Evolutionary conservation across 1,284 basidiomycete species (phyloP).

Genomic region (Ganoderma lingzhi): DNA sequence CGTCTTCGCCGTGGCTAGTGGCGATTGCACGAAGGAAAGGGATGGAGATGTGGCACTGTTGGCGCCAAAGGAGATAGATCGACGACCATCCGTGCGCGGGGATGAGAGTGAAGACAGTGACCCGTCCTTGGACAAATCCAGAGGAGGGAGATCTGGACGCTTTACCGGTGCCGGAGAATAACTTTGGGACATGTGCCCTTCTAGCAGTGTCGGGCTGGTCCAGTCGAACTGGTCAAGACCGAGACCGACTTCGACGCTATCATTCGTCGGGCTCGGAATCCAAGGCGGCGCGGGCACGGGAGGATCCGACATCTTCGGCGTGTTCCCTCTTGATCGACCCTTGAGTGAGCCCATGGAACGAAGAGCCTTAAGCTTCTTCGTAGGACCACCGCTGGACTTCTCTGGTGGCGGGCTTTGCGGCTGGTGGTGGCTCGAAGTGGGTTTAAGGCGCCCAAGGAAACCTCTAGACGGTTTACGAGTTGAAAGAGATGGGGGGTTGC

Average conservation of each 20-base stretch:
- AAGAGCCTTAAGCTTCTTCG: slow-evolving; percentile 72
- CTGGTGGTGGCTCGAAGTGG: slow-evolving; percentile 43
- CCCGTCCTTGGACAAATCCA: slow-evolving; percentile 26
- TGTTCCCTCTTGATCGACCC: slow-evolving; percentile 50
- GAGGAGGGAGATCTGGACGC: slow-evolving; percentile 22
- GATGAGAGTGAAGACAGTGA: slow-evolving; percentile 21
- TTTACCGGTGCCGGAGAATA: slow-evolving; percentile 27
- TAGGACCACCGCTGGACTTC: slow-evolving; percentile 44
- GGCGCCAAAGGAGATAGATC: slow-evolving; percentile 71
- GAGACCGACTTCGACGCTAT: slow-evolving; percentile 61
- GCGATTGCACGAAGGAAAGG: slow-evolving; percentile 54
- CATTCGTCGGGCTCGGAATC: slow-evolving; percentile 54
- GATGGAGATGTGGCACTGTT: slow-evolving; percentile 50
- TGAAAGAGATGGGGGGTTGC: slow-evolving; percentile 34
- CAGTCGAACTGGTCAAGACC: slow-evolving; percentile 68
- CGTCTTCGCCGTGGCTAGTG: slow-evolving; percentile 28
- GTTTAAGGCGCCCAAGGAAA: slow-evolving; percentile 69
- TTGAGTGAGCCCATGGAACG: slow-evolving; percentile 83
- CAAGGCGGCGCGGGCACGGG: slow-evolving; percentile 44
- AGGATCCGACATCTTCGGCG: slow-evolving; percentile 32
- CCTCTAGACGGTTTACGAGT: slow-evolving; percentile 70
- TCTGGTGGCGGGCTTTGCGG: slow-evolving; percentile 51
- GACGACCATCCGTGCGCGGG: slow-evolving; percentile 55
- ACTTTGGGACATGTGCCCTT: slow-evolving; percentile 38
- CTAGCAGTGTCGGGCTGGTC: slow-evolving; percentile 41